phyloP scores from a whole-genome alignment of 805 yeast genomes.

The Yamadazyma takamatsuzukensis region DNA sequence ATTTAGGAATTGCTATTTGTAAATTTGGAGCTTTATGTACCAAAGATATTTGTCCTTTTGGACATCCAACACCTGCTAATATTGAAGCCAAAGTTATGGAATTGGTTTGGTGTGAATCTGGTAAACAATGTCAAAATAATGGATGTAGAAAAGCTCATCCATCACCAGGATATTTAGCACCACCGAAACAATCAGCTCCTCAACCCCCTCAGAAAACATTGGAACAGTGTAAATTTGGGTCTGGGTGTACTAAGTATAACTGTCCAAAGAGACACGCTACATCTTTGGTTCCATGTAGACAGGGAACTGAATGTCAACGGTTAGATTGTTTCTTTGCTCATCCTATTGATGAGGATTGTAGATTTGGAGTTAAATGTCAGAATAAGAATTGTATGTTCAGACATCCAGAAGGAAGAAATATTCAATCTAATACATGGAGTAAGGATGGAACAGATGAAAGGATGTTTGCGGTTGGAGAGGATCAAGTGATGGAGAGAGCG shows the following conservation, averaged over 20 bases:
- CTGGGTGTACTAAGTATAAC: slow-evolving; percentile 67
- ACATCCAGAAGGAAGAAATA: slow-evolving; percentile 75
- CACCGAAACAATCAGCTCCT: slow-evolving; percentile 5
- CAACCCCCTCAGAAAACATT: slow-evolving; percentile 32
- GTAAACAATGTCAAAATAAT: slow-evolving; percentile 58
- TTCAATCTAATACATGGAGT: slow-evolving; percentile 34
- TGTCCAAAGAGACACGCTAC: slow-evolving; percentile 87
- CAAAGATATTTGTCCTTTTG: slow-evolving; percentile 79
- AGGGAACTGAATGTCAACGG: slow-evolving; percentile 74
- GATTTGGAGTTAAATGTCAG: slow-evolving; percentile 71
- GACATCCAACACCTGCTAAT: slow-evolving; percentile 88
- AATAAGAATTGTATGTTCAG: slow-evolving; percentile 67
- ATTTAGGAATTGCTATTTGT: slow-evolving; percentile 56
- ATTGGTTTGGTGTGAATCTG: slow-evolving; percentile 73
- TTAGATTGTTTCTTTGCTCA: slow-evolving; percentile 81
- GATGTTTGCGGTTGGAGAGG: slow-evolving; percentile 74
- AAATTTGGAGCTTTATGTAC: slow-evolving; percentile 74
- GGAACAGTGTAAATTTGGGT: slow-evolving; percentile 81
- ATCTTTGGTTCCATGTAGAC: slow-evolving; percentile 71
- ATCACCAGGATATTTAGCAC: slow-evolving; percentile 48
- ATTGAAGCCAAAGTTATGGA: slow-evolving; percentile 64
- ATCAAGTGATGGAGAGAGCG: slow-evolving; percentile 67
- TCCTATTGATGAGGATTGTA: slow-evolving; percentile 76
- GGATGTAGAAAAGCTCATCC: slow-evolving; percentile 78
- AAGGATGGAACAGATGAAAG: slow-evolving; percentile 50